These are phyloP conservation scores for Golubevia pallescens DNA, from an alignment of 1,284 basidiomycete species.

Conservation along the genomic window DNA sequence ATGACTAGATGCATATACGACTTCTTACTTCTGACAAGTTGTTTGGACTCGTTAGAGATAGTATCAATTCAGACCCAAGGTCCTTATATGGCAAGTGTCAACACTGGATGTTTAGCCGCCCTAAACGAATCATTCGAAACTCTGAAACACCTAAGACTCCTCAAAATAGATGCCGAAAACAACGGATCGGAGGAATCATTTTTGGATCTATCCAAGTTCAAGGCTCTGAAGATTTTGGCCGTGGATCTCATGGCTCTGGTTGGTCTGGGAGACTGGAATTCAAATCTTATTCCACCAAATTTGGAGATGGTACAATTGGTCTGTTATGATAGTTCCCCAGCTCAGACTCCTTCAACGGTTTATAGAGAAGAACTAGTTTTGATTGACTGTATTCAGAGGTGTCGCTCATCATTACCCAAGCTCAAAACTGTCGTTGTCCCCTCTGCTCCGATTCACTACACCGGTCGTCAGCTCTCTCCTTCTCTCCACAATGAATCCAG, in stretches of 20 bases:
- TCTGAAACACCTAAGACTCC: not conserved
- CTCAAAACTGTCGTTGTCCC: no score
- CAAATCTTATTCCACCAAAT: not conserved
- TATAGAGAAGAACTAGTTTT: not conserved
- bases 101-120: not conserved
- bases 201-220: not conserved
- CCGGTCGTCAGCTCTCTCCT: no score
- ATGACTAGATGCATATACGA: no score
- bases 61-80: not conserved
- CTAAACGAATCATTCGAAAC: not conserved
- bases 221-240: not conserved
- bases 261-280: not conserved
- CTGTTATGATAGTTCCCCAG: not conserved
- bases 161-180: not conserved
- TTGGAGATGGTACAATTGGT: not conserved
- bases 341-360: not conserved
- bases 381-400: not conserved
- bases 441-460: no score
- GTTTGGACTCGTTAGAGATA: no score
- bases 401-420: no score
- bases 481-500: no score
- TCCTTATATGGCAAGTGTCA: not conserved
- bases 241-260: not conserved
- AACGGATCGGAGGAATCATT: not conserved
- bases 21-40: no score